Evolutionary conservation across 345 rosid species (phyloP).

Genomic region (Brassica nigra): DNA sequence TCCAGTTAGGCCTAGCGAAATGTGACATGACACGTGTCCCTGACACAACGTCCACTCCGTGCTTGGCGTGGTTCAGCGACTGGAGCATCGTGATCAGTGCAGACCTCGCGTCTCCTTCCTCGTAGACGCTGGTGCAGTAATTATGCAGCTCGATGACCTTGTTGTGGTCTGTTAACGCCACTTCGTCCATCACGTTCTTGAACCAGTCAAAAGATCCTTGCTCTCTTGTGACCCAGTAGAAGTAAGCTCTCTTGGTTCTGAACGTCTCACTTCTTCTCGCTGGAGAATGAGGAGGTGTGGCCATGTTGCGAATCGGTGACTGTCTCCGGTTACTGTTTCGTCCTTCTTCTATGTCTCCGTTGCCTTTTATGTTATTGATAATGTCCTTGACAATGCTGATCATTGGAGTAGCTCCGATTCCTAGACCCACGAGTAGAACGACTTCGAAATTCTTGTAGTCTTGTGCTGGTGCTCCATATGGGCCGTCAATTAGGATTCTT

Average conservation of each 20-base stretch:
- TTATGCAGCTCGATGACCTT: conserved; percentile 77
- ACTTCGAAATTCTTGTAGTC: conserved; percentile 77
- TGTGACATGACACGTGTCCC: conserved; percentile 81
- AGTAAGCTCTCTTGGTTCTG: conserved; percentile 75
- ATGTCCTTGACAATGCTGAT: conserved; percentile 84
- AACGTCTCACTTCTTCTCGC: conserved; percentile 45
- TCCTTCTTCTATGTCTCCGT: conserved; percentile 27
- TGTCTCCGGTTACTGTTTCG: conserved; percentile 45
- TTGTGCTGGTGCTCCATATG: conserved; percentile 91
- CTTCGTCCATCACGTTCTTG: conserved; percentile 81
- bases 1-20: conserved; percentile 81
- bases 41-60: conserved; percentile 81
- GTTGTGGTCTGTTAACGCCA: conserved; percentile 58
- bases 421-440: conserved; percentile 70
- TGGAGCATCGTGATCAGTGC: conserved; percentile 85
- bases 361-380: conserved; percentile 57
- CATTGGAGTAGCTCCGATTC: conserved; percentile 92
- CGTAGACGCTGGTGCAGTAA: conserved; percentile 83
- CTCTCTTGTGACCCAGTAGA: conserved; percentile 88
- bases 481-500: conserved; percentile 73
- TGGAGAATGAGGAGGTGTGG: conserved; percentile 39
- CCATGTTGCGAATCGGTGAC: conserved; percentile 43
- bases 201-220: conserved; percentile 94
- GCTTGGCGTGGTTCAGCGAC: conserved; percentile 64
- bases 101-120: conserved; percentile 84